Percentiles rank a stretch among this genome's conserved stretches.
Conservation (phyloP, 768 basidiomycete species). For the Phanerochaete carnosa region DNA sequence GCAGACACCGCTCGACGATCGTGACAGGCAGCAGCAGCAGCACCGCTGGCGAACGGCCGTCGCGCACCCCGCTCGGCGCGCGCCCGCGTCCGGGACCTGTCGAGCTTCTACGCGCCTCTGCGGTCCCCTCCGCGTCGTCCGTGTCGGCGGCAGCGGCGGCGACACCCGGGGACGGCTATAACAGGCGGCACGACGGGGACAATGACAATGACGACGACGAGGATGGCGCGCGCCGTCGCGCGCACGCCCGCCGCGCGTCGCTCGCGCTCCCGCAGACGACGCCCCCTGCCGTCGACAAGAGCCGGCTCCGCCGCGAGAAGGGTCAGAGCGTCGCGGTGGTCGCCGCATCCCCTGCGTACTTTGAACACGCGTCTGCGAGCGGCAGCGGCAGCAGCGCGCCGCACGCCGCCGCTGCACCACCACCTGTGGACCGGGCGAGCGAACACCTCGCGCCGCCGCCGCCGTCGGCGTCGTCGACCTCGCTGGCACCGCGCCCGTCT, state of each 20-base stretch:
- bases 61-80: conserved; percentile 5
- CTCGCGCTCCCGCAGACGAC: background rate
- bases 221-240: background rate
- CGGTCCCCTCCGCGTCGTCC: background rate
- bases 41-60: conserved; percentile 6
- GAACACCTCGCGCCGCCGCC: background rate
- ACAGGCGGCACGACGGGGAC: background rate
- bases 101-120: conserved; percentile 3
- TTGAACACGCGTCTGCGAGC: background rate
- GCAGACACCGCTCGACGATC: background rate
- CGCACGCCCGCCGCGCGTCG: conserved; percentile 5
- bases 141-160: background rate
- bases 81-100: conserved; percentile 3
- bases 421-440: background rate
- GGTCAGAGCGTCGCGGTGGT: conserved; percentile 4
- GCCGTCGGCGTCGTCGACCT: background rate
- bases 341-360: too few relatives aligned
- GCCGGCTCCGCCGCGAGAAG: background rate
- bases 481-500: background rate
- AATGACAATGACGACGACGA: too few relatives aligned
- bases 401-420: background rate
- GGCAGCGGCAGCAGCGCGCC: background rate
- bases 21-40: background rate
- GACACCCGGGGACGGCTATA: background rate
- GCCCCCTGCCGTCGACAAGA: background rate